Evolutionary conservation across 768 basidiomycete species (phyloP).

Genomic region (Mycena kentingensis): DNA sequence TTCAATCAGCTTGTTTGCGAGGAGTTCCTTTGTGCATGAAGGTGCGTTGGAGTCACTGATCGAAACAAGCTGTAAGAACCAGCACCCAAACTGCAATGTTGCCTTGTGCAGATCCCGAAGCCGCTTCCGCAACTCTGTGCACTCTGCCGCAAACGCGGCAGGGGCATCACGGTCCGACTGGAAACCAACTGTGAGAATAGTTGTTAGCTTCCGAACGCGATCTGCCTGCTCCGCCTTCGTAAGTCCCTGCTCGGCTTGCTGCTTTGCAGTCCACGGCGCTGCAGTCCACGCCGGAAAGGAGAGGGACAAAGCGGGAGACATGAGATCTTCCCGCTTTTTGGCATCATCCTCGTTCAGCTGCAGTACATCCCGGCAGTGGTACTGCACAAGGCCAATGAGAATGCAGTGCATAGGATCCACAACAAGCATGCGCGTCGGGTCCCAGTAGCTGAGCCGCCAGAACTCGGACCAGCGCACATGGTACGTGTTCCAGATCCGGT

Average conservation of each 20-base stretch:
- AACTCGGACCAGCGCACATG: constrained; percentile 29
- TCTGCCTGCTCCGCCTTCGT: no score
- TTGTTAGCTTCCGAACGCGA: no score
- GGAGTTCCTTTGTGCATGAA: no score
- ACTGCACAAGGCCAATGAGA: constrained; percentile 22
- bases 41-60: no score
- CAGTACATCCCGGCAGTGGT: constrained; percentile 20
- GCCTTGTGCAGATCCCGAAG: no score
- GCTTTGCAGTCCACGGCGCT: background rate
- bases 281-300: background rate
- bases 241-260: background rate
- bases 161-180: no score
- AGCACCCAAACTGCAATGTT: no score
- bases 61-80: no score
- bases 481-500: constrained; percentile 13
- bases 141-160: no score
- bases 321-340: background rate
- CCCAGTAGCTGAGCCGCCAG: constrained; percentile 31
- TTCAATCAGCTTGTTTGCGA: no score
- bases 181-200: no score
- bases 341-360: constrained; percentile 11
- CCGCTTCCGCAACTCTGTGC: no score
- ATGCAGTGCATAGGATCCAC: constrained; percentile 37
- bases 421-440: constrained; percentile 26
- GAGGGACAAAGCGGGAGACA: background rate